phyloP scores from a whole-genome alignment of 257 asterid species.

The Nicotiana tomentosiformis region DNA sequence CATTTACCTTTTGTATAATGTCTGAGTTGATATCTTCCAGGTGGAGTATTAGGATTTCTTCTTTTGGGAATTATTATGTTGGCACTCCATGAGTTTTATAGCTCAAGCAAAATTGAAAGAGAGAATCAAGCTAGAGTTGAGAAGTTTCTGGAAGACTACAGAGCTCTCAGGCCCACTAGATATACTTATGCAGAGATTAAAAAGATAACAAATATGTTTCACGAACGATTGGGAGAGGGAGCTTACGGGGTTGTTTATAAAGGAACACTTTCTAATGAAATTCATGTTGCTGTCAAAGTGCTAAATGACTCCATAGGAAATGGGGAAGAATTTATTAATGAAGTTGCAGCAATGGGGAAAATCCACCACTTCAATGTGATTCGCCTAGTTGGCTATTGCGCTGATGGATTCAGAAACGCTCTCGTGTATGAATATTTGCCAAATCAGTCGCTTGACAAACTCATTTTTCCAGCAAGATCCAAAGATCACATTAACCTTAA shows the following conservation, averaged over 20 bases:
- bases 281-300: constrained; percentile 29
- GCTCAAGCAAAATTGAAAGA: neutral
- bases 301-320: constrained; percentile 21
- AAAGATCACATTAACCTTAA: neutral
- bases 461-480: constrained; percentile 15
- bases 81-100: constrained; percentile 7
- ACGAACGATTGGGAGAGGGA: constrained; percentile 33
- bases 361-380: constrained; percentile 31
- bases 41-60: neutral
- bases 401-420: constrained; percentile 30
- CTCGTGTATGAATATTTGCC: constrained; percentile 32
- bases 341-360: constrained; percentile 32
- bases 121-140: constrained; percentile 28
- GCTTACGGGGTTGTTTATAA: constrained; percentile 37
- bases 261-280: constrained; percentile 30
- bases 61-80: neutral
- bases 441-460: constrained; percentile 29
- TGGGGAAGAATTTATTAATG: constrained; percentile 43
- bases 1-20: no score
- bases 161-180: constrained; percentile 23
- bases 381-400: constrained; percentile 37
- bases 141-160: neutral
- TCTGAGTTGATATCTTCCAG: neutral
- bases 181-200: constrained; percentile 35
- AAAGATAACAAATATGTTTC: constrained; percentile 29